These are phyloP conservation scores for Mucor velutinosus DNA, from an alignment of 371 early-diverging fungal species.

Conservation along the genomic window DNA sequence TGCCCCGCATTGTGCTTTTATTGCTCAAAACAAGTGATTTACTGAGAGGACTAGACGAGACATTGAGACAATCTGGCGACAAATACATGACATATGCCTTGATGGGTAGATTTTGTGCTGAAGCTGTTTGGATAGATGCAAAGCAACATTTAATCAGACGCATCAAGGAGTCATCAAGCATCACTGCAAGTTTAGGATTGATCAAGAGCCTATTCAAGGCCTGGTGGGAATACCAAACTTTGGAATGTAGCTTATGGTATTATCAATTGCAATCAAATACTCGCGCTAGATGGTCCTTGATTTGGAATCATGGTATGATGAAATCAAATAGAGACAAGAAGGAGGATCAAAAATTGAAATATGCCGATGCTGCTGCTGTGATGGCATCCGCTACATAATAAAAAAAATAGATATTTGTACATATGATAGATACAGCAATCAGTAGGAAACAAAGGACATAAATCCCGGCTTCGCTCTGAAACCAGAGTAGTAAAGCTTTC, in stretches of 20 bases:
- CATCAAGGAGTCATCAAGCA: slow-evolving; percentile 28
- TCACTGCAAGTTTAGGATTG: neutral
- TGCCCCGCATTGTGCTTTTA: slow-evolving; percentile 82
- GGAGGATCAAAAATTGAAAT: neutral
- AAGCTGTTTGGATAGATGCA: slow-evolving; percentile 53
- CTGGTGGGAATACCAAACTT: slow-evolving; percentile 20
- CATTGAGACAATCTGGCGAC: slow-evolving; percentile 35
- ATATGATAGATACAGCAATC: neutral
- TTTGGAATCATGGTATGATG: slow-evolving; percentile 13
- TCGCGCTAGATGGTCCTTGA: slow-evolving; percentile 8
- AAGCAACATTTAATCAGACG: slow-evolving; percentile 20
- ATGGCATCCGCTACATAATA: neutral
- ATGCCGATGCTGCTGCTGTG: neutral
- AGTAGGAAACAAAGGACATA: no score
- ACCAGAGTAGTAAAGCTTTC: no score
- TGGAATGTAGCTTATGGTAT: slow-evolving; percentile 14
- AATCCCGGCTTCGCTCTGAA: no score
- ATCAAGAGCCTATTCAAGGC: slow-evolving; percentile 7
- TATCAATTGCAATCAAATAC: slow-evolving; percentile 17
- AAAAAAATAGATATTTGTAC: neutral
- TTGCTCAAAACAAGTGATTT: slow-evolving; percentile 92
- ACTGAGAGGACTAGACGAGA: slow-evolving; percentile 66
- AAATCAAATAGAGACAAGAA: neutral
- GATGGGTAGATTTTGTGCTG: slow-evolving; percentile 61
- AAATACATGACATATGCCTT: slow-evolving; percentile 56